Evolutionary conservation across 768 basidiomycete species (phyloP).

Genomic region (Podaxis sp.): DNA sequence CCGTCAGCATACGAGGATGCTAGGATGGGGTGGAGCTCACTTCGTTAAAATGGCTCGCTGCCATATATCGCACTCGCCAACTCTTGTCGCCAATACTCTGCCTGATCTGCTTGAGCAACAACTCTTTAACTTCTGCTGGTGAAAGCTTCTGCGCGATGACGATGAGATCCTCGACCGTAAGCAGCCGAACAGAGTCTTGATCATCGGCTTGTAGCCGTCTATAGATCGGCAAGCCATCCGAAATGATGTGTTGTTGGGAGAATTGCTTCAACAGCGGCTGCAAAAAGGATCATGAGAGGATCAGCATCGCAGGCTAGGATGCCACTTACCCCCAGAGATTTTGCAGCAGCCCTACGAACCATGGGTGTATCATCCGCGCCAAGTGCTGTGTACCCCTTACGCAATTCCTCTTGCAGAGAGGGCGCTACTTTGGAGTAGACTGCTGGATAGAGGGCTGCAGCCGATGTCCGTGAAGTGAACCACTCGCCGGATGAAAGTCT

Average conservation of each 20-base stretch:
- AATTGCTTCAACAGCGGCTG: slow-evolving; percentile 82
- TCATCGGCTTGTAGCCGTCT: slow-evolving; percentile 93
- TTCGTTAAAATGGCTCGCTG: slow-evolving; percentile 95
- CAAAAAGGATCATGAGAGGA: slow-evolving; percentile 18
- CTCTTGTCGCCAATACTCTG: slow-evolving; percentile 92
- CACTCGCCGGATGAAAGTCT: slow-evolving; percentile 92
- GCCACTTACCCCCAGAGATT: slow-evolving; percentile 86
- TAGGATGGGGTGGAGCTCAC: slow-evolving; percentile 34
- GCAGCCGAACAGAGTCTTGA: slow-evolving; percentile 93
- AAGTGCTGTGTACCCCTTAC: slow-evolving; percentile 79
- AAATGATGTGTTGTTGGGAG: slow-evolving; percentile 74
- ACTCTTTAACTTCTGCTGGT: slow-evolving; percentile 88
- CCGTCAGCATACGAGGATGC: neutral
- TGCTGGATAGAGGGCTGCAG: slow-evolving; percentile 89
- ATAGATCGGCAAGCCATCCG: slow-evolving; percentile 90
- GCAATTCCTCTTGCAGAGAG: slow-evolving; percentile 78
- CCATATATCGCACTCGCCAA: slow-evolving; percentile 99
- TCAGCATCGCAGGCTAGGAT: neutral
- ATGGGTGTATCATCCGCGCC: slow-evolving; percentile 97
- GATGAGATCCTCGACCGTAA: slow-evolving; percentile 96
- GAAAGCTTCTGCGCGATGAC: slow-evolving; percentile 83
- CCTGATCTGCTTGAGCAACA: slow-evolving; percentile 84
- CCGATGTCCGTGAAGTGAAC: slow-evolving; percentile 97
- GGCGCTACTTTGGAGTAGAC: slow-evolving; percentile 81
- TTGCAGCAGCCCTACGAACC: slow-evolving; percentile 95